Base-by-base conservation (phyloP, 331 rosid species). In the Arachis monticola region DNA sequence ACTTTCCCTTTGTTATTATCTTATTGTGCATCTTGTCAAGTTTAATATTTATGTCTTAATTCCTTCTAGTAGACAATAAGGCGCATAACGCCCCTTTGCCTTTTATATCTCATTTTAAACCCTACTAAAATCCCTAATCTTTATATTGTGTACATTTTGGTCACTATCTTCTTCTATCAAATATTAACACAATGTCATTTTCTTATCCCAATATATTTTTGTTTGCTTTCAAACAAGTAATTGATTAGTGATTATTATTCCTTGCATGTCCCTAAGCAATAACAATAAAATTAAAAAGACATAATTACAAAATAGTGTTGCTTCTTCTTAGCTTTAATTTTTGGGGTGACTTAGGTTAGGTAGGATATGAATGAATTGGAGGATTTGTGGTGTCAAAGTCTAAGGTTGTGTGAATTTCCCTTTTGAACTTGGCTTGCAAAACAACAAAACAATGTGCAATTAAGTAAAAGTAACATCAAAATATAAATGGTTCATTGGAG, bases 171-270 rank as follows among this genome's bases (percentile, higher is more conserved):
- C 9, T 5, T 5, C 4, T 44, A 8, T 44, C 48, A 44, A 44
- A 44, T 44, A 44, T 44, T 44, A 44, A 44, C 6, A 44, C 44
- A 62, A 8, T 52, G 87, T 82, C 79, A 13, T 77, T 83, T 72
- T 79, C 89, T 48, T 52, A 42, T 66, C 71, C 60, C 81, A 81
- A 41, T 86, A 5, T 50, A 62, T 62, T 9, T 47, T 50, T 67
- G 71, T 67, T 74, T 51, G 74, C 78, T 86, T 86, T 90, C 88
- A 86, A 90, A 76, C 81, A 5, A 65, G 77, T 46, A 52, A 79
- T 88, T 60, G 50, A 81, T 62, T 35, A 2, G 4, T 35, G 40
- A 35, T 35, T 35, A 35, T 35, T 35, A 35, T 35, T 59, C 55
- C 52, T 17, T 8, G 51, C 38, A 75, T 5, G 27, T 5, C 60